phyloP scores from a whole-genome alignment of 2,329 filamentous ascomycete genomes.

The Xylaria arbuscula region DNA sequence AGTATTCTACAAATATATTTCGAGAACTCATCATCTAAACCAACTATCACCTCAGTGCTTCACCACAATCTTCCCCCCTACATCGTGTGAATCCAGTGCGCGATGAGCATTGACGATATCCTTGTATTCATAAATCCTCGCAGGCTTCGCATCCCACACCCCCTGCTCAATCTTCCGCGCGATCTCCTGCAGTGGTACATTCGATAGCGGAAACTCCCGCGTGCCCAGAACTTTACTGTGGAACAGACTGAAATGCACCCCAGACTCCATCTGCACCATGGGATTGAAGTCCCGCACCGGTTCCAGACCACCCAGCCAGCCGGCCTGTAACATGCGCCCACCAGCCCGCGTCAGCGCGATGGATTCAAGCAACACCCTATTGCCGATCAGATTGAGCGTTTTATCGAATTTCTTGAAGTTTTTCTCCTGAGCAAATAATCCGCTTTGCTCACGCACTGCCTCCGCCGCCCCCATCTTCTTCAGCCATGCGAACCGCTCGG shows the following conservation, averaged over 20 bases:
- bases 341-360: constrained; percentile 51
- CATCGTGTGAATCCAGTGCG: constrained; percentile 49
- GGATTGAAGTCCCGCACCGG: constrained; percentile 56
- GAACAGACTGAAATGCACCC: constrained; percentile 60
- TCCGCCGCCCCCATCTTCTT: constrained; percentile 31
- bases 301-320: constrained; percentile 55
- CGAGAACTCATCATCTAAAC: too few relatives aligned
- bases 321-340: constrained; percentile 53
- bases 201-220: constrained; percentile 52
- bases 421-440: constrained; percentile 8
- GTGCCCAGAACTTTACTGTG: constrained; percentile 54
- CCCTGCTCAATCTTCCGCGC: constrained; percentile 52
- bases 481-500: constrained; percentile 41
- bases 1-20: too few relatives aligned
- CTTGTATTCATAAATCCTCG: constrained; percentile 49
- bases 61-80: constrained; percentile 53
- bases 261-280: constrained; percentile 57
- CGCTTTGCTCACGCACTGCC: constrained; percentile 23
- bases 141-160: constrained; percentile 51
- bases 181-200: constrained; percentile 55
- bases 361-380: constrained; percentile 54
- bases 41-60: constrained; percentile 29
- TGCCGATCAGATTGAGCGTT: constrained; percentile 55
- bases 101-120: constrained; percentile 52
- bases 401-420: constrained; percentile 50